Evolutionary conservation across 345 rosid genomes (phyloP).

Genomic region (sweet orange (Citrus sinensis)): DNA sequence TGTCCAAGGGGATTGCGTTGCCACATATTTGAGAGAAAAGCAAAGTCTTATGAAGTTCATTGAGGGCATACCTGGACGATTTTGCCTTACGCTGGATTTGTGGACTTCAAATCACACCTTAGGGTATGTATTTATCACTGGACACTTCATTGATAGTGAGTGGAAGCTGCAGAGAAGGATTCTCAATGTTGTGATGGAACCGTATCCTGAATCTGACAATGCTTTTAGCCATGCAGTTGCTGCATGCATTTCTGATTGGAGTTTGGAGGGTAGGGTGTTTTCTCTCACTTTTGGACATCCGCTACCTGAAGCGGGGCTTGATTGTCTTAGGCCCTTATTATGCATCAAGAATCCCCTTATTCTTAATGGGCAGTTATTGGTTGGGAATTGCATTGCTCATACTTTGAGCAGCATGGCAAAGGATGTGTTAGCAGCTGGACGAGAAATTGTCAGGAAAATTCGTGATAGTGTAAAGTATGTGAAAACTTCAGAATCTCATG

Average conservation of each 20-base stretch:
- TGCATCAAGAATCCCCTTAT: slow-evolving; percentile 65
- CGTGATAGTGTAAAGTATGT: slow-evolving; percentile 81
- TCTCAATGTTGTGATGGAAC: slow-evolving; percentile 89
- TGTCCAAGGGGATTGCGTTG: slow-evolving; percentile 89
- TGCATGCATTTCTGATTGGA: slow-evolving; percentile 81
- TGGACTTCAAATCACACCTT: slow-evolving; percentile 70
- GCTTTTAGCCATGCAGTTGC: slow-evolving; percentile 80
- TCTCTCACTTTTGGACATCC: slow-evolving; percentile 65
- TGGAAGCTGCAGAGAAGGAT: slow-evolving; percentile 77
- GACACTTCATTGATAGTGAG: slow-evolving; percentile 71
- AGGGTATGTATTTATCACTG: slow-evolving; percentile 74
- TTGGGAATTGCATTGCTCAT: slow-evolving; percentile 65
- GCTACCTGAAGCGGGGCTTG: slow-evolving; percentile 46
- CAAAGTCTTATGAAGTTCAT: slow-evolving; percentile 65
- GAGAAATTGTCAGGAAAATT: slow-evolving; percentile 61
- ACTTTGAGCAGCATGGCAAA: slow-evolving; percentile 56
- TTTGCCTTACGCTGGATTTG: slow-evolving; percentile 67
- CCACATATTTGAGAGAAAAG: slow-evolving; percentile 77
- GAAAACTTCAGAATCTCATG: slow-evolving; percentile 78
- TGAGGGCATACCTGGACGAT: slow-evolving; percentile 71
- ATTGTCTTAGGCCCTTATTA: slow-evolving; percentile 61
- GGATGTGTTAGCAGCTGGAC: slow-evolving; percentile 52
- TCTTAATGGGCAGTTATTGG: slow-evolving; percentile 74
- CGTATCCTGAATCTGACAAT: slow-evolving; percentile 63
- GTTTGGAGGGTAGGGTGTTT: slow-evolving; percentile 74